A percentile compares a stretch with the other conserved stretches of the same genome.
These are phyloP conservation scores for Sugiyamaella japonica DNA, from an alignment of 1,139 yeast genomes.

Conservation along the genomic window DNA sequence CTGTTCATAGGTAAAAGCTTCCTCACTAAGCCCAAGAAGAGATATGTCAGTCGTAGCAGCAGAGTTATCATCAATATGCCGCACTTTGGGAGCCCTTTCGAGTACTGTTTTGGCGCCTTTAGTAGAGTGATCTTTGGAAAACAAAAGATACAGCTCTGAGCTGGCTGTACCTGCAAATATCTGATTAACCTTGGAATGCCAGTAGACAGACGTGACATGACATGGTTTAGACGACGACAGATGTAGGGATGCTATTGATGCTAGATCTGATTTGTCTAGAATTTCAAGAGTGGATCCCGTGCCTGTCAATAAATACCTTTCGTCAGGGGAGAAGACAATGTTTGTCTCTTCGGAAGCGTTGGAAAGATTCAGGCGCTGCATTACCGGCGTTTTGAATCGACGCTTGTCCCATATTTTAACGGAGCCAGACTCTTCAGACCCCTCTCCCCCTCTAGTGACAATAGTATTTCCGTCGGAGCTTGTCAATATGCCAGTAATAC, in stretches of 20 bases:
- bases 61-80: conserved; percentile 42
- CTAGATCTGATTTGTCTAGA: conserved; percentile 42
- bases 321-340: conserved; percentile 35
- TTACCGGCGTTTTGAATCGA: conserved; percentile 38
- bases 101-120: conserved; percentile 42
- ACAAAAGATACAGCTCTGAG: conserved; percentile 40
- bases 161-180: conserved; percentile 41
- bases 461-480: conserved; percentile 28
- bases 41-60: conserved; percentile 37
- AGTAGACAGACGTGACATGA: conserved; percentile 35
- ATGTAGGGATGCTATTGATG: conserved; percentile 33
- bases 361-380: conserved; percentile 33
- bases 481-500: conserved; percentile 13
- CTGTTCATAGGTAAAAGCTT: conserved; percentile 24
- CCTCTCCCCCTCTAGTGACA: conserved; percentile 36
- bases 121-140: conserved; percentile 39
- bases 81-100: conserved; percentile 40
- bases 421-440: conserved; percentile 28
- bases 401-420: conserved; percentile 44
- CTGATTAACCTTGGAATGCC: conserved; percentile 40
- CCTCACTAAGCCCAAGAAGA: conserved; percentile 34
- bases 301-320: conserved; percentile 34
- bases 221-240: conserved; percentile 9
- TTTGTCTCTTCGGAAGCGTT: conserved; percentile 30
- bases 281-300: conserved; percentile 36